Evolutionary conservation across 768 basidiomycete species (phyloP).

Genomic region (Tylopilus subfusipes): DNA sequence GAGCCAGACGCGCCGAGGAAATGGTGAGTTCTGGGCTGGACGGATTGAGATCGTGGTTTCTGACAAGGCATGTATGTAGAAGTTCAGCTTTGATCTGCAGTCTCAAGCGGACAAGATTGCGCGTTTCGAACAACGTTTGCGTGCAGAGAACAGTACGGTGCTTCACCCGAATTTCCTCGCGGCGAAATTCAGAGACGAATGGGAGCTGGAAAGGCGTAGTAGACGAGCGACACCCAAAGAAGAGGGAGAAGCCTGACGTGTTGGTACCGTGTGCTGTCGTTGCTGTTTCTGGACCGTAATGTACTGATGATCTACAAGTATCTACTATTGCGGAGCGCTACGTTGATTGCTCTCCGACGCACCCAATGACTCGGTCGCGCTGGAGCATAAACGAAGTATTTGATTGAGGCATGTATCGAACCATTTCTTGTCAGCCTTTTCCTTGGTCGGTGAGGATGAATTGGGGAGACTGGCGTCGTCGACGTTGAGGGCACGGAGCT

Average conservation of each 20-base stretch:
- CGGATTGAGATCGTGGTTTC: not conserved
- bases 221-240: constrained; percentile 26
- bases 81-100: constrained; percentile 52
- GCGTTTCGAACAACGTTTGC: constrained; percentile 57
- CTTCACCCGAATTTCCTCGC: constrained; percentile 61
- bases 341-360: not conserved
- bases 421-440: constrained; percentile 50
- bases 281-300: not conserved
- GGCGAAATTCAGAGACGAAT: constrained; percentile 53
- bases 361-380: constrained; percentile 26
- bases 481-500: constrained; percentile 25
- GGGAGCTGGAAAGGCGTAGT: constrained; percentile 40
- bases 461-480: not conserved
- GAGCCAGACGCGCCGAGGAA: constrained; percentile 52
- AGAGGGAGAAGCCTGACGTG: constrained; percentile 35
- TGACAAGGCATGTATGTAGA: constrained; percentile 33
- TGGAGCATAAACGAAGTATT: constrained; percentile 43
- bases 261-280: constrained; percentile 1
- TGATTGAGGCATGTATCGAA: constrained; percentile 64
- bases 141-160: constrained; percentile 47
- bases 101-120: constrained; percentile 58
- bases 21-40: constrained; percentile 39
- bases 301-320: constrained; percentile 21
- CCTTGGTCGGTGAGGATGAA: constrained; percentile 13
- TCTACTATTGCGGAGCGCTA: not conserved